These are phyloP conservation scores for Zymoseptoria ardabiliae DNA, from an alignment of 2,329 filamentous ascomycete species.

Conservation along the genomic window DNA sequence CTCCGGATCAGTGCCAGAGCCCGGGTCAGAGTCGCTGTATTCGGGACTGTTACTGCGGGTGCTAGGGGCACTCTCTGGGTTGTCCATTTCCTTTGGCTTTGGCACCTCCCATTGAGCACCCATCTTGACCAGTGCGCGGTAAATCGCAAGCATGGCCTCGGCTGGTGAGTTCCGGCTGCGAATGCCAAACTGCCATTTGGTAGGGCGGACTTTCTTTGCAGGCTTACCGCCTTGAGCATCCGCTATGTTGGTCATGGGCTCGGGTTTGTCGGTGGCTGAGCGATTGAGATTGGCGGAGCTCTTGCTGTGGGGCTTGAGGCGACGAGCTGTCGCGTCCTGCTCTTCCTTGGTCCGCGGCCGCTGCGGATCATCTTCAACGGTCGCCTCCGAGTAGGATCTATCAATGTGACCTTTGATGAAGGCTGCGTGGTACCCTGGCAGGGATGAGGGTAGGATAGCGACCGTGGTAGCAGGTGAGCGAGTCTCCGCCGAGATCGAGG, in stretches of 20 bases:
- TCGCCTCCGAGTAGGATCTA: constrained; percentile 26
- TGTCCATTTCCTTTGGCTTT: constrained; percentile 21
- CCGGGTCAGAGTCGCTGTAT: constrained; percentile 33
- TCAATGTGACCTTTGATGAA: constrained; percentile 64
- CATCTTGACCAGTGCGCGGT: constrained; percentile 80
- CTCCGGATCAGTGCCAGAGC: constrained; percentile 32
- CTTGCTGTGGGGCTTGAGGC: constrained; percentile 83
- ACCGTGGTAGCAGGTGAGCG: constrained; percentile 63
- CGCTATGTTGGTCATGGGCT: constrained; percentile 51
- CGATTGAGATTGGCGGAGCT: constrained; percentile 26
- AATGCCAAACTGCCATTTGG: constrained; percentile 97
- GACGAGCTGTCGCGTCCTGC: constrained; percentile 70
- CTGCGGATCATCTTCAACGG: constrained; percentile 22
- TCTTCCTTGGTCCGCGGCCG: constrained; percentile 50
- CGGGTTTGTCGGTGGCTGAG: constrained; percentile 34
- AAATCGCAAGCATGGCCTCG: constrained; percentile 90
- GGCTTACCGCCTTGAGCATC: constrained; percentile 17
- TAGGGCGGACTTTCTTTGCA: constrained; percentile 66
- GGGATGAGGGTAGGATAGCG: constrained; percentile 80
- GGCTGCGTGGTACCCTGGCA: constrained; percentile 84
- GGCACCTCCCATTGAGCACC: constrained; percentile 77
- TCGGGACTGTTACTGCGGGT: constrained; percentile 29
- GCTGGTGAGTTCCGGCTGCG: constrained; percentile 87
- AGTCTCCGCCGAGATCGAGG: constrained; percentile 30
- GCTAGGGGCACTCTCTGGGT: constrained; percentile 33